Percentiles rank a stretch among this genome's conserved stretches.
Evolutionary conservation across 129 eudicot genomes (phyloP).

Genomic region (Flaveria linearis): DNA sequence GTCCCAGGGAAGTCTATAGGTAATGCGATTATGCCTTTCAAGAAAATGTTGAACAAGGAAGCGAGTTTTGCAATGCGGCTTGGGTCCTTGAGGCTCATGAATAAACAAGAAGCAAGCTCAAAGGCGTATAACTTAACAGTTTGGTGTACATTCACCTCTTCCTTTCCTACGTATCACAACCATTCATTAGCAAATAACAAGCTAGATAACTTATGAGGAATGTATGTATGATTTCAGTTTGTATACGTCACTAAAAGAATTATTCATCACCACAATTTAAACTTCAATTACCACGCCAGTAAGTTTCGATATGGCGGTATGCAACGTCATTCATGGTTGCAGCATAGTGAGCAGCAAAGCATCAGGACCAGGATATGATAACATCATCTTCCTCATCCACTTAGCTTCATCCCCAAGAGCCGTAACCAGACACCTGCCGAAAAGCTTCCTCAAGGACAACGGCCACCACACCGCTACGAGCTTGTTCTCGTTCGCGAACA

Average conservation of each 20-base stretch:
- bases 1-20: constrained; percentile 30
- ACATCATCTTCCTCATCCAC: constrained; percentile 52
- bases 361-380: constrained; percentile 50
- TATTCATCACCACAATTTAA: too few relatives aligned
- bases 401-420: constrained; percentile 47
- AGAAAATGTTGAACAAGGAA: constrained; percentile 14
- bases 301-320: constrained; percentile 42
- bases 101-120: constrained; percentile 21
- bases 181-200: too few relatives aligned
- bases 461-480: constrained; percentile 68
- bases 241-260: neutral
- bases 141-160: constrained; percentile 17
- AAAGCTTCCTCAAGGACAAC: constrained; percentile 44
- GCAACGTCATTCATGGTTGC: constrained; percentile 50
- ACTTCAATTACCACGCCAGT: constrained; percentile 56
- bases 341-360: constrained; percentile 46
- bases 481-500: constrained; percentile 61
- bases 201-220: too few relatives aligned
- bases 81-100: constrained; percentile 29
- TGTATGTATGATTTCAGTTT: too few relatives aligned
- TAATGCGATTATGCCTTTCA: constrained; percentile 21
- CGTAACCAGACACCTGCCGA: constrained; percentile 42
- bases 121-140: constrained; percentile 10
- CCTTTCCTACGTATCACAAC: constrained; percentile 1
- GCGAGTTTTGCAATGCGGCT: constrained; percentile 15